Conservation (phyloP, 176 grass and related monocot species). For the Canna indica region DNA sequence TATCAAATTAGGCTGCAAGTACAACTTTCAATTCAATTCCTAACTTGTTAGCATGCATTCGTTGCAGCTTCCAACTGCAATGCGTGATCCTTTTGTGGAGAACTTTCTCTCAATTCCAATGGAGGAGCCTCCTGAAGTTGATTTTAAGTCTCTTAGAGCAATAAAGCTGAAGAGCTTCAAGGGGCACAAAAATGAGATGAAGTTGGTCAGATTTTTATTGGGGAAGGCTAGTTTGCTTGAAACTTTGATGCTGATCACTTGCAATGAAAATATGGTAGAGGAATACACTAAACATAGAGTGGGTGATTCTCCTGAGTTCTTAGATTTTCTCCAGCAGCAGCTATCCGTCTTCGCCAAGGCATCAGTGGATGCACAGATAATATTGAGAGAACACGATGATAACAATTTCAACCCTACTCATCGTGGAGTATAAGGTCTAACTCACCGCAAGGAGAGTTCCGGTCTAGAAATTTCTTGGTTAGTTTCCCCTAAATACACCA, state of each 20-base stretch:
- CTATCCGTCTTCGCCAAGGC: slow-evolving; percentile 37
- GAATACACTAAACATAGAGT: slow-evolving; percentile 32
- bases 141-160: slow-evolving; percentile 48
- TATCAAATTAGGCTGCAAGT: background rate
- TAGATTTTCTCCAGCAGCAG: slow-evolving; percentile 27
- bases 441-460: slow-evolving; percentile 5
- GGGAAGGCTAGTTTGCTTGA: slow-evolving; percentile 34
- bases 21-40: background rate
- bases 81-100: slow-evolving; percentile 39
- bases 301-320: slow-evolving; percentile 1
- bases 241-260: slow-evolving; percentile 40
- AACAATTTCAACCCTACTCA: slow-evolving; percentile 41
- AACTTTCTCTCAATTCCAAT: slow-evolving; percentile 48
- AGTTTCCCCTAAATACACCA: background rate
- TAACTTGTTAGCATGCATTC: background rate
- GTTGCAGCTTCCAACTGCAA: slow-evolving; percentile 62
- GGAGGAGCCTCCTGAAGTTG: slow-evolving; percentile 52
- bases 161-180: slow-evolving; percentile 78
- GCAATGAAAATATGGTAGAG: slow-evolving; percentile 36
- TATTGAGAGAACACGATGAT: slow-evolving; percentile 37
- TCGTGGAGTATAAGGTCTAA: slow-evolving; percentile 67
- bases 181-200: slow-evolving; percentile 59
- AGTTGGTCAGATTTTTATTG: slow-evolving; percentile 53
- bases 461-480: background rate
- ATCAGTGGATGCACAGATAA: slow-evolving; percentile 45